These are phyloP conservation scores for Botryosphaeria dothidea DNA, from an alignment of 2,329 filamentous ascomycete genomes.

Conservation along the genomic window DNA sequence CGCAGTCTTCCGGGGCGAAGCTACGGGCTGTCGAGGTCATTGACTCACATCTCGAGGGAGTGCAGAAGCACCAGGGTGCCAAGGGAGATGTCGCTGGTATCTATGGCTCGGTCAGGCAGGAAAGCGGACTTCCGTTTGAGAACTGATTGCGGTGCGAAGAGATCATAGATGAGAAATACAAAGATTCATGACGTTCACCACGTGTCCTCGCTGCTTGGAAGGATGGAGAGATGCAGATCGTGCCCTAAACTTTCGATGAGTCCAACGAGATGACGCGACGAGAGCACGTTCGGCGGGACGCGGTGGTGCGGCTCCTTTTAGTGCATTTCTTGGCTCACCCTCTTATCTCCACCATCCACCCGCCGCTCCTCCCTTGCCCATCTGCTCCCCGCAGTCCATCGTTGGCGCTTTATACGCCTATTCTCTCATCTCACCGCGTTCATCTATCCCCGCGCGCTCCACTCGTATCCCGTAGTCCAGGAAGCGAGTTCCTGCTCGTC, in stretches of 20 bases:
- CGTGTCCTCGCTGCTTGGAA: background rate
- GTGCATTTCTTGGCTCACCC: background rate
- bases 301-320: background rate
- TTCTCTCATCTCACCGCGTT: background rate
- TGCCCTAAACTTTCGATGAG: background rate
- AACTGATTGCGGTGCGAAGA: slow-evolving; percentile 42
- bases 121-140: slow-evolving; percentile 73
- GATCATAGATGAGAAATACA: background rate
- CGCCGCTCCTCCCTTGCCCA: background rate
- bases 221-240: background rate
- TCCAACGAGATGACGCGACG: slow-evolving; percentile 2
- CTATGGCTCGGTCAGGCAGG: slow-evolving; percentile 76
- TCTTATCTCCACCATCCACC: slow-evolving; percentile 1
- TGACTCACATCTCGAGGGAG: slow-evolving; percentile 66
- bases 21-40: slow-evolving; percentile 67
- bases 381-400: background rate
- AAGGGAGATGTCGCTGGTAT: slow-evolving; percentile 79
- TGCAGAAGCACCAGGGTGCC: slow-evolving; percentile 69
- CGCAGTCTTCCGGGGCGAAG: slow-evolving; percentile 60
- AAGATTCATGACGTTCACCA: background rate
- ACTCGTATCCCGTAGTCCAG: background rate
- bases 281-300: background rate
- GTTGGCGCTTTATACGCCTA: background rate
- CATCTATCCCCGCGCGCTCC: no score
- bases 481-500: background rate